A percentile compares a stretch with the other conserved stretches of the same genome.
Evolutionary conservation across 2,329 filamentous ascomycete species (phyloP).

Genomic region (Microcera coccophila): DNA sequence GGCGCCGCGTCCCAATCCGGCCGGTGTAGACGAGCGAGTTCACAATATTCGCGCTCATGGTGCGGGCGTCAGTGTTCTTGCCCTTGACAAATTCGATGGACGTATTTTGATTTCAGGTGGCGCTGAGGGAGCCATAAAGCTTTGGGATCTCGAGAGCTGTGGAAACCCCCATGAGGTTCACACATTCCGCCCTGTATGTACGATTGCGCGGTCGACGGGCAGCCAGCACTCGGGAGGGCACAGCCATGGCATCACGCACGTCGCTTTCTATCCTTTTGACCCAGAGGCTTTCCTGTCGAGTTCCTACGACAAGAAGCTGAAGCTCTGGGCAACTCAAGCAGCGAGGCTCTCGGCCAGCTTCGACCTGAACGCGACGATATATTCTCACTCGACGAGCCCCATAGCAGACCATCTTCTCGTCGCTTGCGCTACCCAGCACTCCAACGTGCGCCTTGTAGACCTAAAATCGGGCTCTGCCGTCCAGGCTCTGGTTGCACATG

Average conservation of each 20-base stretch:
- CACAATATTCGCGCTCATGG: slow-evolving; percentile 62
- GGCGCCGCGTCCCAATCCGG: slow-evolving; percentile 10
- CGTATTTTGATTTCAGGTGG: slow-evolving; percentile 76
- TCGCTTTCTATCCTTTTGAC: slow-evolving; percentile 78
- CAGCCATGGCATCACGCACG: slow-evolving; percentile 68
- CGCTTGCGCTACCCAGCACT: slow-evolving; percentile 83
- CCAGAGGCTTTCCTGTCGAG: slow-evolving; percentile 70
- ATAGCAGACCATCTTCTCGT: slow-evolving; percentile 72
- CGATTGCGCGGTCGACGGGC: slow-evolving; percentile 42
- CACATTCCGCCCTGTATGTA: slow-evolving; percentile 52
- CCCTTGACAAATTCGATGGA: slow-evolving; percentile 78
- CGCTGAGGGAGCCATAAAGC: slow-evolving; percentile 74
- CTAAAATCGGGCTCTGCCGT: slow-evolving; percentile 72
- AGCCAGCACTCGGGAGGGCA: slow-evolving; percentile 40
- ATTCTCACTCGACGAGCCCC: slow-evolving; percentile 74
- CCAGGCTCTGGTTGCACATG: slow-evolving; percentile 66
- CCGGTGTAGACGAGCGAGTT: slow-evolving; percentile 26
- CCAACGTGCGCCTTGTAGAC: slow-evolving; percentile 79
- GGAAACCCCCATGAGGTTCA: slow-evolving; percentile 42
- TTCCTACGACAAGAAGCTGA: slow-evolving; percentile 73
- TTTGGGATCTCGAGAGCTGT: slow-evolving; percentile 79
- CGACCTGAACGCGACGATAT: slow-evolving; percentile 63
- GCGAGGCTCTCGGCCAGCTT: slow-evolving; percentile 62
- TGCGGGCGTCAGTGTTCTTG: slow-evolving; percentile 73
- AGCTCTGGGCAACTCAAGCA: slow-evolving; percentile 66